Evolutionary conservation across 1,284 basidiomycete species (phyloP).

Genomic region (Cutaneotrichosporon arboriforme): DNA sequence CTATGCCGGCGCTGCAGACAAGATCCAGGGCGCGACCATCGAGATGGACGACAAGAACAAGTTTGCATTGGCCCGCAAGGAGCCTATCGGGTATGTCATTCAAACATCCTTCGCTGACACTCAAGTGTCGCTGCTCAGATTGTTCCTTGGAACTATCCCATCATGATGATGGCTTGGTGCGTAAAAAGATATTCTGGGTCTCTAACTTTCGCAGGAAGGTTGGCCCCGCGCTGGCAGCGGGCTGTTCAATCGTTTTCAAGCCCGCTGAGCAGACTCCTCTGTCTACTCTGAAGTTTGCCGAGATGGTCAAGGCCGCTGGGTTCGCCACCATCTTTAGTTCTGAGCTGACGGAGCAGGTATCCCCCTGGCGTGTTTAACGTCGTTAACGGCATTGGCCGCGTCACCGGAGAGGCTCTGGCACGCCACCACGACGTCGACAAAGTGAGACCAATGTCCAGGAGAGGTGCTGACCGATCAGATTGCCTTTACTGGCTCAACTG

Average conservation of each 20-base stretch:
- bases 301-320: conserved; percentile 71
- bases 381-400: conserved; percentile 65
- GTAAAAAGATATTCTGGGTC: conserved; percentile 55
- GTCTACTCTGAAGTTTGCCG: conserved; percentile 58
- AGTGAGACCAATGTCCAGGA: conserved; percentile 5
- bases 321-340: background rate
- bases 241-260: conserved; percentile 28
- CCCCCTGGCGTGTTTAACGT: conserved; percentile 85
- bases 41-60: conserved; percentile 53
- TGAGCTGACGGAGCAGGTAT: conserved; percentile 48
- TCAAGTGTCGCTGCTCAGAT: conserved; percentile 79
- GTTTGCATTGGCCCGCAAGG: conserved; percentile 78
- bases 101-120: background rate
- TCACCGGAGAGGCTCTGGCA: conserved; percentile 52
- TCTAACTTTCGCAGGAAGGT: conserved; percentile 62
- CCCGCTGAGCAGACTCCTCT: conserved; percentile 73
- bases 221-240: conserved; percentile 73
- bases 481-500: conserved; percentile 54
- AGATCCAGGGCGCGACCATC: conserved; percentile 58
- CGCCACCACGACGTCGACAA: conserved; percentile 72
- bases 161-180: conserved; percentile 83
- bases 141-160: conserved; percentile 78
- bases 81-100: conserved; percentile 68
- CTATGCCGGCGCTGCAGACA: conserved; percentile 57
- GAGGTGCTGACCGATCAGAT: conserved; percentile 14